These are phyloP conservation scores for Fusarium torulosum DNA, from an alignment of 2,329 filamentous ascomycete genomes.

Conservation along the genomic window DNA sequence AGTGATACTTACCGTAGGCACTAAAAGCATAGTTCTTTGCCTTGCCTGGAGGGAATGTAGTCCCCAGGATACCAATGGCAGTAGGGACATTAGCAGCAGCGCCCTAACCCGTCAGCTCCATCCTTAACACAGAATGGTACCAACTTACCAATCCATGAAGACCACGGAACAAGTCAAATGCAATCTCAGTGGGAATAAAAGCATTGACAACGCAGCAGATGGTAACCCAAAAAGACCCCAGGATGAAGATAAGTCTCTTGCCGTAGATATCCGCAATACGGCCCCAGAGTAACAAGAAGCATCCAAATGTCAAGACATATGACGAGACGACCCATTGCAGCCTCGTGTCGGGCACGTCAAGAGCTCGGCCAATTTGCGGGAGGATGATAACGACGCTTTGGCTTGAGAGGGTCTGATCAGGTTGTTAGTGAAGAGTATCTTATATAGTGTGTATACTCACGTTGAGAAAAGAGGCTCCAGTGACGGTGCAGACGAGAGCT, in stretches of 20 bases:
- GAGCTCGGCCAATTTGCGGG: conserved; percentile 68
- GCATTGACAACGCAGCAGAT: conserved; percentile 70
- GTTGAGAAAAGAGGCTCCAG: conserved; percentile 69
- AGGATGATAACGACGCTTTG: conserved; percentile 55
- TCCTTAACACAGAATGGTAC: too few relatives aligned
- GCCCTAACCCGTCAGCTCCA: conserved; percentile 55
- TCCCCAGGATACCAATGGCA: conserved; percentile 76
- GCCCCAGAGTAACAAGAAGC: conserved; percentile 76
- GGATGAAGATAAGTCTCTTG: conserved; percentile 73
- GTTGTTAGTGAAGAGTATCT: not conserved
- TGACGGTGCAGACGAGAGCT: conserved; percentile 66
- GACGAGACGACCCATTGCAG: conserved; percentile 76
- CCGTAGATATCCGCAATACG: conserved; percentile 76
- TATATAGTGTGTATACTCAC: conserved; percentile 49
- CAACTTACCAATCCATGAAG: conserved; percentile 69
- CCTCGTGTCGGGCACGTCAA: conserved; percentile 68
- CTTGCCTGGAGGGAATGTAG: conserved; percentile 74
- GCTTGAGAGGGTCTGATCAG: conserved; percentile 45
- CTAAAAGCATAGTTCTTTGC: conserved; percentile 79
- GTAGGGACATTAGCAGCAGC: conserved; percentile 78
- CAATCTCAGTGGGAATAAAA: conserved; percentile 75
- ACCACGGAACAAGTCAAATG: conserved; percentile 74
- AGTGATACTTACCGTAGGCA: conserved; percentile 62
- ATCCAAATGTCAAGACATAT: conserved; percentile 75
- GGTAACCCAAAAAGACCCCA: conserved; percentile 73